Base-by-base conservation (phyloP, 2,329 filamentous ascomycete species). In the Calonectria multiphialidica region DNA sequence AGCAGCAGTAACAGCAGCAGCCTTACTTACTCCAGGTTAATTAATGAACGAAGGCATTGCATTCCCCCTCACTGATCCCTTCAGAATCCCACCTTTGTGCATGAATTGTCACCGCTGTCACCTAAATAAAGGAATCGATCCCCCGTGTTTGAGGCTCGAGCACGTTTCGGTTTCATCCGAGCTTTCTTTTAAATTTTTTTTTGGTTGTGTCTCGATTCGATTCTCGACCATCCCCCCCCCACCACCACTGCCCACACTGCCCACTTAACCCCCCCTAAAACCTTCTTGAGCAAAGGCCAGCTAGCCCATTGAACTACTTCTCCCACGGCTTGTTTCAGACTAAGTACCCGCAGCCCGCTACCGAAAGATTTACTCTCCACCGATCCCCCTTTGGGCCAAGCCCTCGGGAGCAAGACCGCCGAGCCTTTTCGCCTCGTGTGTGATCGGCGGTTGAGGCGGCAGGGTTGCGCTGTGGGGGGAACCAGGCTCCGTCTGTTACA, bases 141-240 rank as follows among this genome's bases (percentile, higher is more conserved):
- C 15, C 16, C 42, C 33, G n/a, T 62, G 44, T 42, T 68, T 62
- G 55, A 67, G 57, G 57, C 55, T 33, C 40, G 45, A 15, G 18
- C 55, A 37, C 53, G 66, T 68, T 68, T 68, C 44, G 45, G 55
- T 68, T 68, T 68, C 66, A 68, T 50, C 66, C 66, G 53, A 62
- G 28, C 53, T 68, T 61, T 25, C 23, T 59, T 16, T 21, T 64
- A n/a, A 35, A 25, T 53, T 33, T 50, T 30, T 28, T 53, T 30
- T 5, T 30, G 8, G 28, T 5, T 5, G 28, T 5, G 28, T 5
- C 5, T 5, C 28, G 28, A 5, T 30, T 30, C 5, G 28, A 5
- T 30, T 35, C 30, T 7, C 16, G 9, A 30, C 21, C 33, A 37
- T 40, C 25, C n/a, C n/a, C 30, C 16, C 30, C 25, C 9, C 53